Conservation (phyloP, 2,329 filamentous ascomycete genomes). For the Immersiporthe knoxdaviesiana region DNA sequence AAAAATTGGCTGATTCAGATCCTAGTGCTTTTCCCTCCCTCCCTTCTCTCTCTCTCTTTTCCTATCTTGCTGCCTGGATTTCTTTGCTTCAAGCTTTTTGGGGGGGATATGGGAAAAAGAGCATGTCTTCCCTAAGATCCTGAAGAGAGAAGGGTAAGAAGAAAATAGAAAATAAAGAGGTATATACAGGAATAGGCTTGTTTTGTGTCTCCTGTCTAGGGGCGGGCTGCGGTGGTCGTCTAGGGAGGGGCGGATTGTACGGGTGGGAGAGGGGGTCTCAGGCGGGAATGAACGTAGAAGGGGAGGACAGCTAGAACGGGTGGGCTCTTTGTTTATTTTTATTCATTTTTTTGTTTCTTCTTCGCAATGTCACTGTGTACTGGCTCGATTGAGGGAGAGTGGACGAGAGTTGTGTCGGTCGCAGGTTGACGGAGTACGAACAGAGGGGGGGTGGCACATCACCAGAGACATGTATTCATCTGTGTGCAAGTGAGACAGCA, state of each 20-base stretch:
- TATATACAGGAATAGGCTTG: too few relatives aligned
- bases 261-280: background rate
- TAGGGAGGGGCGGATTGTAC: background rate
- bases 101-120: too few relatives aligned
- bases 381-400: background rate
- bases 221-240: background rate
- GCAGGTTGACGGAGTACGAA: too few relatives aligned
- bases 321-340: background rate
- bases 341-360: background rate
- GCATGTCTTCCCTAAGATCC: too few relatives aligned
- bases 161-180: too few relatives aligned
- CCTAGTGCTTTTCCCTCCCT: too few relatives aligned
- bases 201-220: background rate
- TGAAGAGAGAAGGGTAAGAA: too few relatives aligned
- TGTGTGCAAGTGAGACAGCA: background rate
- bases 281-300: background rate
- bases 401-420: too few relatives aligned
- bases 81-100: too few relatives aligned
- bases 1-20: background rate
- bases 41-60: background rate
- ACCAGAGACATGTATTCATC: background rate
- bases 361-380: too few relatives aligned
- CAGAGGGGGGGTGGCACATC: too few relatives aligned
- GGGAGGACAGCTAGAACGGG: background rate
- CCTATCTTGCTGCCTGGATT: background rate